Evolutionary conservation across 2,329 filamentous ascomycete species (phyloP).

Genomic region (Aquanectria penicillioides): DNA sequence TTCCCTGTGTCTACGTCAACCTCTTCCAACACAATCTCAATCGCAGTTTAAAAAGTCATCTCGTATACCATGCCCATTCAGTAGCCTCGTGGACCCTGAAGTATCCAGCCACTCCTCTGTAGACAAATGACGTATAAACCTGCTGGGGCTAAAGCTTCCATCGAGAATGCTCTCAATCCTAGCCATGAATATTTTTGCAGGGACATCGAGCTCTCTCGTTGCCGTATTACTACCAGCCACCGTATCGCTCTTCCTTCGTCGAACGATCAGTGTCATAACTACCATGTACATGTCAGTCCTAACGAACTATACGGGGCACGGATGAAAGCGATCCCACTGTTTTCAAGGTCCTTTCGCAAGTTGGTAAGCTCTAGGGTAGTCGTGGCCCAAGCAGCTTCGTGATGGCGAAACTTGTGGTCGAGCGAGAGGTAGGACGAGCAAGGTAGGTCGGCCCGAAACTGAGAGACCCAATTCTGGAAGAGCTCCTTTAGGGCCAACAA

Average conservation of each 20-base stretch:
- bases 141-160: neutral
- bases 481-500: conserved; percentile 10
- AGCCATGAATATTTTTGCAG: neutral
- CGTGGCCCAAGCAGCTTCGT: conserved; percentile 13
- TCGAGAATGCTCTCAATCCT: neutral
- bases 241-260: neutral
- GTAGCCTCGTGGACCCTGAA: too few relatives aligned
- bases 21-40: too few relatives aligned
- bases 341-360: conserved; percentile 20
- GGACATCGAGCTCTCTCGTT: neutral
- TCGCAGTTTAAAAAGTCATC: too few relatives aligned
- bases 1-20: too few relatives aligned
- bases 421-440: conserved; percentile 22
- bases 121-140: too few relatives aligned
- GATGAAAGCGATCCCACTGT: conserved; percentile 5
- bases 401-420: conserved; percentile 28
- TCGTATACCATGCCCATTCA: too few relatives aligned
- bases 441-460: conserved; percentile 19
- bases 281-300: neutral
- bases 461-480: conserved; percentile 20
- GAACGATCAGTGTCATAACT: neutral
- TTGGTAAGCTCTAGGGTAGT: conserved; percentile 19
- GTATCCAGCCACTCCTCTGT: too few relatives aligned
- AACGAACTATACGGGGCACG: neutral
- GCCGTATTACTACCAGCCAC: too few relatives aligned